Evolutionary conservation across 2,329 filamentous ascomycete species (phyloP), one percentile per base, ranked within the genome.

Genomic region (Ilyonectria robusta): DNA sequence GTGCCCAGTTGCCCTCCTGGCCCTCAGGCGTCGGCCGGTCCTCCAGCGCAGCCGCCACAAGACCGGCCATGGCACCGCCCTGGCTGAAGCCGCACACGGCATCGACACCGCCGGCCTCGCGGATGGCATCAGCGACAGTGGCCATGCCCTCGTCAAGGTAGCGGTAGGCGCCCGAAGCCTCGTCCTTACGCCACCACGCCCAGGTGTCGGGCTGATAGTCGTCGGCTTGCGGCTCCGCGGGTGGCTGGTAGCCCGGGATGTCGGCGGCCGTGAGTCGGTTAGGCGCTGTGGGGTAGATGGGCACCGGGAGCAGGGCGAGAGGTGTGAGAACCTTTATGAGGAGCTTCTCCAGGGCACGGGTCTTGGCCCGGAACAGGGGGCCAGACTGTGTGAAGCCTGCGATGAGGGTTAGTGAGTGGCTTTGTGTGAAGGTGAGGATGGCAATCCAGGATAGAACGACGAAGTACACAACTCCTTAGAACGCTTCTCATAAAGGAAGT

Each of bases 361-460:
- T 97, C 84, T 98, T 98, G 80, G 92, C 89, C 78, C 90, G 92
- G 88, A 98, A 98, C 70, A 94, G 85, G 4, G 91, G 81, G 4
- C 95, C 94, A 31, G 93, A 97, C 85, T 98, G 95, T 8, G 95
- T 97, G 87, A 91, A 98, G 81, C 95, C 93, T 91, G 63, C 42
- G 50, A 26, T 55, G 42, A 17, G 57, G 60, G 54, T 70, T 53
- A 66, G 61, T 71, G 55, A 68, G 66, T 50, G 62, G 10, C 33
- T 37, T 35, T 21, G 19, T 46, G 29, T 35, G 31, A 53, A 53
- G 50, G 26, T n/a, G 15, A 51, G 26, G n/a, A 21, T n/a, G 5
- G 7, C 29, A n/a, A 11, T 13, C 40, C 59, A 65, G 44, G 46
- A 1, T 33, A 29, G 19, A 26, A 44, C n/a, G 40, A n/a, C 7